These are phyloP conservation scores for Diacronema lutheri DNA, from an alignment of 78 protist species.

Conservation along the genomic window DNA sequence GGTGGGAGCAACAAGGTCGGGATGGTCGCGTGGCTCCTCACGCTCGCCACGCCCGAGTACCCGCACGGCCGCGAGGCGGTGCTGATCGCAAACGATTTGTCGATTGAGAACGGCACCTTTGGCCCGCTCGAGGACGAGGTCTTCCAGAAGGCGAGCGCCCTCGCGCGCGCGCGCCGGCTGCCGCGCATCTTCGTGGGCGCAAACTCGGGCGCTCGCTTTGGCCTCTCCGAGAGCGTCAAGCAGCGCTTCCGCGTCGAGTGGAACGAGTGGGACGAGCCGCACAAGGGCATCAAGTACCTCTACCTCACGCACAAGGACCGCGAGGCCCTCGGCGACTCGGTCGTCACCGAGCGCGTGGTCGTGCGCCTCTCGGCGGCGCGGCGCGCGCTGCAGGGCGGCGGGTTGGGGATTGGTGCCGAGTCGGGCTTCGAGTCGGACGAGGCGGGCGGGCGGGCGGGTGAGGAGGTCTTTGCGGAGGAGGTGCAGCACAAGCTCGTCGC, in stretches of 20 bases:
- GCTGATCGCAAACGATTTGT: constrained; percentile 94
- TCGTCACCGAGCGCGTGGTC: background rate
- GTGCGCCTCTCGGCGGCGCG: background rate
- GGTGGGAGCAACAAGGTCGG: constrained; percentile 71
- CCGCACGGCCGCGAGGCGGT: constrained; percentile 80
- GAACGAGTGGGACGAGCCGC: constrained; percentile 54
- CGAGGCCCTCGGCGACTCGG: constrained; percentile 1
- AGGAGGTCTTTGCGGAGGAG: background rate
- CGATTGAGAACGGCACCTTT: constrained; percentile 86
- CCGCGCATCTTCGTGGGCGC: constrained; percentile 90
- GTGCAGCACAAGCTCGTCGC: constrained; percentile 57
- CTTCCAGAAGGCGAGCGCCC: constrained; percentile 66
- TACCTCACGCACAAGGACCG: constrained; percentile 77
- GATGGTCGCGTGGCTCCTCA: constrained; percentile 88
- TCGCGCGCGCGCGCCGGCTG: constrained; percentile 74
- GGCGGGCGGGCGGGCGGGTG: background rate
- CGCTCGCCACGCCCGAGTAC: constrained; percentile 82
- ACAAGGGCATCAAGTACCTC: constrained; percentile 72
- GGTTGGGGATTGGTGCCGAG: too few species aligned
- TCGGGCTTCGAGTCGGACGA: background rate
- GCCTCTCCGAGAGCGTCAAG: constrained; percentile 81
- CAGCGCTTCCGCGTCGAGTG: constrained; percentile 66
- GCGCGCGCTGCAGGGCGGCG: too few species aligned
- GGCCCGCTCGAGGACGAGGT: constrained; percentile 68
- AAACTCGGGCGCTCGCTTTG: constrained; percentile 95